A percentile compares a stretch with the other conserved stretches of the same genome.
These are phyloP conservation scores for Diddensiella transvaalensis DNA, from an alignment of 805 yeast species.

Conservation along the genomic window DNA sequence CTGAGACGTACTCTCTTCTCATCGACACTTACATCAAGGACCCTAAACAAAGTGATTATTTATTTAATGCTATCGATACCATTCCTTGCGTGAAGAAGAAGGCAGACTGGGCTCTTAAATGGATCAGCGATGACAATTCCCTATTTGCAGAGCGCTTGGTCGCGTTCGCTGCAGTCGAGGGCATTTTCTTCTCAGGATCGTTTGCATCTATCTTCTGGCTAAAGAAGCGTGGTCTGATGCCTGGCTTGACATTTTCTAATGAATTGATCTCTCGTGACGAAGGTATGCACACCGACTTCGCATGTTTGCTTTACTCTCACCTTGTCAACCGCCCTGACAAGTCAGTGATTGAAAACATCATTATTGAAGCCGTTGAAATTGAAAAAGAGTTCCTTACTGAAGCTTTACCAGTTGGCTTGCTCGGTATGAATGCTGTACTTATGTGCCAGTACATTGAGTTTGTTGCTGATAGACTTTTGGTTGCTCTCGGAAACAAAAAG, in stretches of 20 bases:
- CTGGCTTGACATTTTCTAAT: slow-evolving; percentile 96
- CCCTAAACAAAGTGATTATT: slow-evolving; percentile 83
- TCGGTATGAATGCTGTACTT: slow-evolving; percentile 90
- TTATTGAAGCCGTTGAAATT: slow-evolving; percentile 91
- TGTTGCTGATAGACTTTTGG: slow-evolving; percentile 91
- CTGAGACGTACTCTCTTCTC: slow-evolving; percentile 92
- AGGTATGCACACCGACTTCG: slow-evolving; percentile 98
- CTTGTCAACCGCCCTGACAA: slow-evolving; percentile 83
- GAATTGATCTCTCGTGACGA: slow-evolving; percentile 98
- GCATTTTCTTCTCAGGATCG: slow-evolving; percentile 97
- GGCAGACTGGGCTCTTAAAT: slow-evolving; percentile 98
- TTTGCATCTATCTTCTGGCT: slow-evolving; percentile 98
- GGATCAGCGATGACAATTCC: slow-evolving; percentile 88
- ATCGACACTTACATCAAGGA: slow-evolving; percentile 96
- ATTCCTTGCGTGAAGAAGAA: slow-evolving; percentile 95
- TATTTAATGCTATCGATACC: slow-evolving; percentile 93
- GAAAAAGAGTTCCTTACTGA: slow-evolving; percentile 94
- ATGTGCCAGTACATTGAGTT: slow-evolving; percentile 99
- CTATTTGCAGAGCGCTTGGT: slow-evolving; percentile 93
- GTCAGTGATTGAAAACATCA: slow-evolving; percentile 74
- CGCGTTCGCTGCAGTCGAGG: slow-evolving; percentile 98
- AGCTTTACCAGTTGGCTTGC: slow-evolving; percentile 86
- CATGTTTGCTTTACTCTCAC: slow-evolving; percentile 91
- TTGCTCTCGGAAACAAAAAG: slow-evolving; percentile 88
- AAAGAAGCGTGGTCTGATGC: slow-evolving; percentile 98